Conservation (phyloP, 345 rosid genomes). For the Linum trigynum region DNA sequence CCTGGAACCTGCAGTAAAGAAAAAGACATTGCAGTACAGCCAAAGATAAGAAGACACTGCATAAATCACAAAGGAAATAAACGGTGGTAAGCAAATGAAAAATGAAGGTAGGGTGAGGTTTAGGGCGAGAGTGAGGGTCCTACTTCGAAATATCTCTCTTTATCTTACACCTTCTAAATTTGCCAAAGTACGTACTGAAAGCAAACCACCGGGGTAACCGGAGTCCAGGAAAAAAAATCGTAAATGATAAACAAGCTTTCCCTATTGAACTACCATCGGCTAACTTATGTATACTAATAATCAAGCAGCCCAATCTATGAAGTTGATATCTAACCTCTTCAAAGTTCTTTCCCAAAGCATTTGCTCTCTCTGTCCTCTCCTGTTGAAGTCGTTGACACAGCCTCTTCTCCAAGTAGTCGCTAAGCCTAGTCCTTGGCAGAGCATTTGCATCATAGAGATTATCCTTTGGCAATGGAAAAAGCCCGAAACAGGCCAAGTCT, state of each 20-base stretch:
- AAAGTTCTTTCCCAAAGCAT: slow-evolving; percentile 26
- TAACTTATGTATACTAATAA: neutral
- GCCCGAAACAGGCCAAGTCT: no score
- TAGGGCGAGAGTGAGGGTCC: neutral
- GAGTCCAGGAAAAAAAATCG: neutral
- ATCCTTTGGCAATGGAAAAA: no score
- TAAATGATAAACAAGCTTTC: neutral
- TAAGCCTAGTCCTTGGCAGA: no score
- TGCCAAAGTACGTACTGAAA: neutral
- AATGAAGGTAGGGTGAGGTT: neutral
- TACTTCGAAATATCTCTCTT: neutral
- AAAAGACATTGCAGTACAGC: slow-evolving; percentile 12
- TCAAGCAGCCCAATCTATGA: neutral
- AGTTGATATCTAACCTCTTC: slow-evolving; percentile 35
- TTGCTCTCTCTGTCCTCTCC: slow-evolving; percentile 18
- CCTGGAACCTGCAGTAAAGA: slow-evolving; percentile 31
- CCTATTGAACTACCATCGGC: neutral
- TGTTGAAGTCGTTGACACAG: no score
- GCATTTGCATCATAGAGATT: no score
- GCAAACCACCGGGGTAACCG: neutral
- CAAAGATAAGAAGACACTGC: neutral
- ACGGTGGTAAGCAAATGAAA: neutral
- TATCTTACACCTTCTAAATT: neutral
- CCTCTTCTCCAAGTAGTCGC: no score
- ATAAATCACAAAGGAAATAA: slow-evolving; percentile 8